Evolutionary conservation across 768 basidiomycete genomes (phyloP).

Genomic region (Scleroderma bovista): DNA sequence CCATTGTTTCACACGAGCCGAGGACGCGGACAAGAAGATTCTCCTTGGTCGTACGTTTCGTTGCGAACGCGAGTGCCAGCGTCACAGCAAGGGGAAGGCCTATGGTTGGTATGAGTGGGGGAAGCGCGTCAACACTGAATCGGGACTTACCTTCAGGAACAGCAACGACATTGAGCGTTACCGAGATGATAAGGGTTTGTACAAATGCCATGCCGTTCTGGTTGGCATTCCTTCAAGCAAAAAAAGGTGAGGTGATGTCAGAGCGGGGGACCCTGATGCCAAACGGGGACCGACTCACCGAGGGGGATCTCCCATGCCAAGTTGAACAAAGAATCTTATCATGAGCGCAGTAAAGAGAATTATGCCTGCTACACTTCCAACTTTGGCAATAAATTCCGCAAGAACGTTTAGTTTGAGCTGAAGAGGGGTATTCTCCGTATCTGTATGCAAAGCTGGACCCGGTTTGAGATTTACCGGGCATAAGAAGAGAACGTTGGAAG

Average conservation of each 20-base stretch:
- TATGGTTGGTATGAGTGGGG: slow-evolving; percentile 19
- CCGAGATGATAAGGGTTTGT: slow-evolving; percentile 89
- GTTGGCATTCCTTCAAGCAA: slow-evolving; percentile 53
- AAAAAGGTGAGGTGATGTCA: neutral
- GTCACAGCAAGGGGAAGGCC: slow-evolving; percentile 95
- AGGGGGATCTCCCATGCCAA: slow-evolving; percentile 53
- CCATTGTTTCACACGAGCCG: slow-evolving; percentile 98
- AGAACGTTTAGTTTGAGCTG: slow-evolving; percentile 90
- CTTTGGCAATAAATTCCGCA: slow-evolving; percentile 94
- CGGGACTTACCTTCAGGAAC: slow-evolving; percentile 65
- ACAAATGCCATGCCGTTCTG: slow-evolving; percentile 89
- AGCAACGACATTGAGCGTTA: slow-evolving; percentile 85
- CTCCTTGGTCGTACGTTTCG: slow-evolving; percentile 95
- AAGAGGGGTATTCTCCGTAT: slow-evolving; percentile 85
- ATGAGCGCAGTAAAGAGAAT: slow-evolving; percentile 78
- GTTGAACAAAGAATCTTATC: slow-evolving; percentile 92
- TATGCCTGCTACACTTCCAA: slow-evolving; percentile 78
- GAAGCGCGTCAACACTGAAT: neutral
- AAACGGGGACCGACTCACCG: slow-evolving; percentile 35
- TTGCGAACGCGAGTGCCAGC: slow-evolving; percentile 93
- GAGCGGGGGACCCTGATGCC: neutral
- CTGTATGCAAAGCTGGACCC: slow-evolving; percentile 70
- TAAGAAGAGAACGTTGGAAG: neutral
- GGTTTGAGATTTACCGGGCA: neutral
- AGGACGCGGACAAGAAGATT: slow-evolving; percentile 94